Evolutionary conservation across 768 basidiomycete genomes (phyloP), one percentile per base, ranked within the genome.

Genomic region (Psilocybe cyanescens): DNA sequence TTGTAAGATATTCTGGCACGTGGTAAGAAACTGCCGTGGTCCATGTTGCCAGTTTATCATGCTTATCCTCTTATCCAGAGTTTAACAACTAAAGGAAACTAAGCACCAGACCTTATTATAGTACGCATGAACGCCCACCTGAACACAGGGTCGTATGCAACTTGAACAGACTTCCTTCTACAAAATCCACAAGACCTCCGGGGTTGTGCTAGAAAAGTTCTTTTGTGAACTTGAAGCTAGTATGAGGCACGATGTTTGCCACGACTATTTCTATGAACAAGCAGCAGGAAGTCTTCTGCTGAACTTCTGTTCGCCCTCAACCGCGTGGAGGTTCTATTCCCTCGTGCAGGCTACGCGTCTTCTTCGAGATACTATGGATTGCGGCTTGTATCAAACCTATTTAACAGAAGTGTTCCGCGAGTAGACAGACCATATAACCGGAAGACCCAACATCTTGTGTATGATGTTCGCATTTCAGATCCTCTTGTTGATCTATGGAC

Each of bases 1-100:
- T 61, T 64, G 47, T 58, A 46, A 57, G 55, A 61, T 59, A n/a
- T 53, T 31, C 59, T 55, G 39, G 60, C 69, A 70, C 66, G 67
- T 65, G 69, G 69, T 64, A 57, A 55, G 62, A 59, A 55, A 63
- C 52, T 57, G 41, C 53, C 59, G 17, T 46, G 30, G 31, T 56
- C 55, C 55, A 29, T 39, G 48, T 44, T 44, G 41, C 41, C 41
- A 44, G n/a, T 50, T 30, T 61, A 35, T 59, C 59, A 41, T 50
- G 17, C 61, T 63, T 65, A 66, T 66, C 65, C 41, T 46, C 49
- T 51, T 50, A 51, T 55, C 49, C 60, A 64, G 55, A 59, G 46
- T 37, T 30, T 46, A 60, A 49, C 41, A 46, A 44, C 39, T 44
- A 57, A 58, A 47, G 58, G 60, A 46, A 50, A 33, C 35, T 44